phyloP scores from a whole-genome alignment of 306 rosid genomes.

The Citrullus colocynthis region DNA sequence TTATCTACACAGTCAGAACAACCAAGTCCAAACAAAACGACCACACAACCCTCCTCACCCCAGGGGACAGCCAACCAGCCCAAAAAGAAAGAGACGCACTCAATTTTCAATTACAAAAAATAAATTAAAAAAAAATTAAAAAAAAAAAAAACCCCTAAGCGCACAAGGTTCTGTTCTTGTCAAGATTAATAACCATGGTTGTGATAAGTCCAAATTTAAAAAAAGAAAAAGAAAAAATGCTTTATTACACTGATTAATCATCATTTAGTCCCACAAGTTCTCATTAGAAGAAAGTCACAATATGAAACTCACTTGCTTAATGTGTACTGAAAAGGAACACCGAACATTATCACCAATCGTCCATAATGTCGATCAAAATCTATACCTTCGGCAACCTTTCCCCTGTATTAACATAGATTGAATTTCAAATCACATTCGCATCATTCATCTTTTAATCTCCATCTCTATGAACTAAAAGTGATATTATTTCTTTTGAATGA shows the following conservation, averaged over 20 bases:
- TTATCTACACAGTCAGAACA: conserved; percentile 4
- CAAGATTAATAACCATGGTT: not conserved
- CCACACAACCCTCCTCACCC: not conserved
- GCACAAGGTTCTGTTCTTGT: not conserved
- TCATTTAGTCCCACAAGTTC: not conserved
- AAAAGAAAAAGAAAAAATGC: not conserved
- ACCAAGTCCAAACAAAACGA: not conserved
- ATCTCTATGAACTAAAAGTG: not conserved
- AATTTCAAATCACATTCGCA: not conserved
- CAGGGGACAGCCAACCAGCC: not conserved
- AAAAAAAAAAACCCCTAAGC: not conserved
- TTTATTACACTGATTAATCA: not conserved
- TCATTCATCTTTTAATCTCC: not conserved
- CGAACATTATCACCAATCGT: conserved; percentile 80
- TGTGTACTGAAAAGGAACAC: conserved; percentile 88
- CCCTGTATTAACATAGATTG: conserved; percentile 32
- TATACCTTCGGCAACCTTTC: conserved; percentile 89
- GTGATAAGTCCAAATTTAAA: not conserved
- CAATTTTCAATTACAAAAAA: not conserved
- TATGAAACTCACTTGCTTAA: conserved; percentile 68
- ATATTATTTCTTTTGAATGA: not conserved
- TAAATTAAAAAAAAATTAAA: too few relatives aligned
- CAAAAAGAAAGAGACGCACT: not conserved
- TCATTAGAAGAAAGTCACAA: not conserved
- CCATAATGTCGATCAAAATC: conserved; percentile 94